Percentiles rank a stretch among this genome's conserved stretches.
phyloP scores from a whole-genome alignment of 495 filamentous ascomycete species.

The Aspergillus diversus region DNA sequence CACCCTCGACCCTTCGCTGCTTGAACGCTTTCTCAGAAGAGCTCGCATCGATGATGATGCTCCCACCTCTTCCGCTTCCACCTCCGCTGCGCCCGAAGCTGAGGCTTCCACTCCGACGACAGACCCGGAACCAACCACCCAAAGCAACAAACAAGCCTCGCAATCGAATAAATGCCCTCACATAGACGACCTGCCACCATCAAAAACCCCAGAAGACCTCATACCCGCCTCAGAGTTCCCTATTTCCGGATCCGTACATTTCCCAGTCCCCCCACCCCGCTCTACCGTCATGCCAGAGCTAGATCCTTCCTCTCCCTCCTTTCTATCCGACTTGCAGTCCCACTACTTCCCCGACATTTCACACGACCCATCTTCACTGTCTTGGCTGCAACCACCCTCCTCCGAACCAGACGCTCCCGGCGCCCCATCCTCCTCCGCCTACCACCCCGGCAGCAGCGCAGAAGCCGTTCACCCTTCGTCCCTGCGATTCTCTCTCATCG shows the following conservation, averaged over 20 bases:
- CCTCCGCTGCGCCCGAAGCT: constrained; percentile 5
- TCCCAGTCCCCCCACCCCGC: constrained; percentile 57
- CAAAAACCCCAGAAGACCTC: constrained; percentile 41
- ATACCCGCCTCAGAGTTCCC: constrained; percentile 47
- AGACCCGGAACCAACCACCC: constrained; percentile 7
- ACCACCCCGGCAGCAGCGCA: constrained; percentile 72
- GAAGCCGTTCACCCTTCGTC: constrained; percentile 69
- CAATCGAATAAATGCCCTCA: constrained; percentile 26
- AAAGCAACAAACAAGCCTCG: constrained; percentile 12
- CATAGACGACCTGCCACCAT: constrained; percentile 42
- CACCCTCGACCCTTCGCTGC: constrained; percentile 66
- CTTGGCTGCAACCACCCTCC: constrained; percentile 82
- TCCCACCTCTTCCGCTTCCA: background rate
- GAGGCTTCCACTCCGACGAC: constrained; percentile 22
- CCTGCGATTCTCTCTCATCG: constrained; percentile 87
- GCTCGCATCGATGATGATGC: constrained; percentile 73
- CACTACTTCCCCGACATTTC: constrained; percentile 92
- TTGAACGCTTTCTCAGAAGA: constrained; percentile 76
- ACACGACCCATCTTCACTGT: constrained; percentile 79
- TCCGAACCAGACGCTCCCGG: constrained; percentile 57
- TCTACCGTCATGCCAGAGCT: constrained; percentile 62
- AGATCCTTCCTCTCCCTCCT: constrained; percentile 79
- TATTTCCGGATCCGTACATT: constrained; percentile 55
- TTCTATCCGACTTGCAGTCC: constrained; percentile 78
- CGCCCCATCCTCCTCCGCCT: constrained; percentile 56